Evolutionary conservation across 306 rosid species (phyloP).

Genomic region (Cucurbita argyrosperma): DNA sequence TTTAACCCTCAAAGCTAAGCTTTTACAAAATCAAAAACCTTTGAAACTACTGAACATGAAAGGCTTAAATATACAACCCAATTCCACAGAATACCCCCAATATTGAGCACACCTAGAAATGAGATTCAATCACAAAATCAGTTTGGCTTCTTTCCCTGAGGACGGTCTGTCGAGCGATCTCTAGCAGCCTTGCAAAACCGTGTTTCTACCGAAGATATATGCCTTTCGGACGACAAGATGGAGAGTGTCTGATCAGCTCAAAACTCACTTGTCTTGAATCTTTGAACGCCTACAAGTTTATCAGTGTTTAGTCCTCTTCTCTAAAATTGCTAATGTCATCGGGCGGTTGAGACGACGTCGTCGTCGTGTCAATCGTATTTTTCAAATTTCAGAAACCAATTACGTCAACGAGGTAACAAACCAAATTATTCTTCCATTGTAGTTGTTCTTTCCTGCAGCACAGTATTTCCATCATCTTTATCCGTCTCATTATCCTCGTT

Average conservation of each 20-base stretch:
- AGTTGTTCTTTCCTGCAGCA: conserved; percentile 6
- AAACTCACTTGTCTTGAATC: not conserved
- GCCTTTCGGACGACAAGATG: not conserved
- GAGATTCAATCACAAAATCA: not conserved
- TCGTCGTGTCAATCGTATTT: not conserved
- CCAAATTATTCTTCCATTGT: conserved; percentile 11
- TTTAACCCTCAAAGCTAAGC: not conserved
- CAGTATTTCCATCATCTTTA: conserved; percentile 1
- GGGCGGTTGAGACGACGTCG: not conserved
- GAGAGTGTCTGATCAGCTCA: not conserved
- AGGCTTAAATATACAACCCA: not conserved
- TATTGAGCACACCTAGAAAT: not conserved
- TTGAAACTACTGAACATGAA: not conserved
- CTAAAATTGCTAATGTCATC: not conserved
- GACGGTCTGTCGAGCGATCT: not conserved
- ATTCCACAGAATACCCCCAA: not conserved
- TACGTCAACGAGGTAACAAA: not conserved
- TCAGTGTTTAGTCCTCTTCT: not conserved
- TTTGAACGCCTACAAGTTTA: not conserved
- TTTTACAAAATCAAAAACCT: not conserved
- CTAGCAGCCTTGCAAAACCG: not conserved
- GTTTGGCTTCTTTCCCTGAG: not conserved
- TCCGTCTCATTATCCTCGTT: not conserved
- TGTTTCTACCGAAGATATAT: not conserved
- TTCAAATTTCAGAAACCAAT: not conserved